A percentile compares a stretch with the other conserved stretches of the same genome.
These are phyloP conservation scores for Paradendryphiella salina DNA, from an alignment of 2,329 filamentous ascomycete species.

Conservation along the genomic window DNA sequence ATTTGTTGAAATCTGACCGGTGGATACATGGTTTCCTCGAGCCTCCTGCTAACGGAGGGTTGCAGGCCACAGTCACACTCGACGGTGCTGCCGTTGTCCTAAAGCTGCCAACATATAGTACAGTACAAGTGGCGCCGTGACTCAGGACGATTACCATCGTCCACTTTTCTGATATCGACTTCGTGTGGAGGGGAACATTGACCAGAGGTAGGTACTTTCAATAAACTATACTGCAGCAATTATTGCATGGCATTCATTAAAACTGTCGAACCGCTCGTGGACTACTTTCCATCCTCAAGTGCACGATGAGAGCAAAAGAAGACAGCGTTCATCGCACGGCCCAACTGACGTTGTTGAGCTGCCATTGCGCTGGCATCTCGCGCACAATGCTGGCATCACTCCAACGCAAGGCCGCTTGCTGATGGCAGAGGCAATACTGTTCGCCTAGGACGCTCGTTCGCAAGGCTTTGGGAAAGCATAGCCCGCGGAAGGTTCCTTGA, in stretches of 20 bases:
- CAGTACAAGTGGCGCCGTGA: no score
- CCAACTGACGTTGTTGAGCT: conserved; percentile 1
- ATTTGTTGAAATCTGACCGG: no score
- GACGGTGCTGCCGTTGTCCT: no score
- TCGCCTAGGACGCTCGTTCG: not conserved
- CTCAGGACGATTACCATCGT: no score
- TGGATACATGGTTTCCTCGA: no score
- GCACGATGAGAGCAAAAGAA: not conserved
- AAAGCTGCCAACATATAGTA: no score
- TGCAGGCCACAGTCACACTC: no score
- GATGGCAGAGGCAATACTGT: not conserved
- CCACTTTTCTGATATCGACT: no score
- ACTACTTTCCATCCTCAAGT: not conserved
- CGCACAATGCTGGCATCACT: not conserved
- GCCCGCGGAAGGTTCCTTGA: not conserved
- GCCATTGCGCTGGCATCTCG: not conserved
- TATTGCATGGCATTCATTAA: not conserved
- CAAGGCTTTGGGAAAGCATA: not conserved
- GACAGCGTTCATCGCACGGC: not conserved
- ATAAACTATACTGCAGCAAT: no score
- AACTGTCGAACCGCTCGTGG: not conserved
- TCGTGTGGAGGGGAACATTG: no score
- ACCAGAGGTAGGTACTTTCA: no score
- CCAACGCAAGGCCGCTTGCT: conserved; percentile 1
- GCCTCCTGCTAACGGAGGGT: no score